Conservation (phyloP, 2,329 filamentous ascomycete genomes). For the Nemania sp. region DNA sequence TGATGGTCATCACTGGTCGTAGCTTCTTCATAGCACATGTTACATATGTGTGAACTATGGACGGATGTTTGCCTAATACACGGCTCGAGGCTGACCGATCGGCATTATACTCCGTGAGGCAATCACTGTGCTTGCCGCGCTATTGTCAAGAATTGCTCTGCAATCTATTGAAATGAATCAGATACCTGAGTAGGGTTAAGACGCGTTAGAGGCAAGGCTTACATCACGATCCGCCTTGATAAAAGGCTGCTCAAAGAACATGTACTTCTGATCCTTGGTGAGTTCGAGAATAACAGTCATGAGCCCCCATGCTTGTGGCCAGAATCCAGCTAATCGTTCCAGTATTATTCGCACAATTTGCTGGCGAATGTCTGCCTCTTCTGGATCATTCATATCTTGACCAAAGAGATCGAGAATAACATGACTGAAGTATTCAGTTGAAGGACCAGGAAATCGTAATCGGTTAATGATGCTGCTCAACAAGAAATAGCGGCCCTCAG, state of each 20-base stretch:
- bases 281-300: constrained; percentile 88
- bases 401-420: constrained; percentile 84
- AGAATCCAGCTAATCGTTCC: constrained; percentile 84
- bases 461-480: constrained; percentile 87
- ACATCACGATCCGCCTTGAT: constrained; percentile 91
- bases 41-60: constrained; percentile 10
- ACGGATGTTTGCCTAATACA: background rate
- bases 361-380: constrained; percentile 82
- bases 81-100: background rate
- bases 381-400: constrained; percentile 71
- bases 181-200: background rate
- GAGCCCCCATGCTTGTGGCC: constrained; percentile 94
- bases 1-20: constrained; percentile 5
- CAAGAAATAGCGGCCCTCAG: constrained; percentile 83
- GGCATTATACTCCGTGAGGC: background rate
- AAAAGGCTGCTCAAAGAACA: constrained; percentile 91
- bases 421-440: constrained; percentile 93
- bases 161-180: constrained; percentile 33
- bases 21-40: constrained; percentile 8
- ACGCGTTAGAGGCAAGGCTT: constrained; percentile 31
- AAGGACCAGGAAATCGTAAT: constrained; percentile 83
- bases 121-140: constrained; percentile 33
- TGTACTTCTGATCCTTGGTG: constrained; percentile 86
- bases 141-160: constrained; percentile 38
- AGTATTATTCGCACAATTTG: constrained; percentile 88